Base-by-base conservation (phyloP, 2,329 filamentous ascomycete species). In the Mollisia scopiformis region DNA sequence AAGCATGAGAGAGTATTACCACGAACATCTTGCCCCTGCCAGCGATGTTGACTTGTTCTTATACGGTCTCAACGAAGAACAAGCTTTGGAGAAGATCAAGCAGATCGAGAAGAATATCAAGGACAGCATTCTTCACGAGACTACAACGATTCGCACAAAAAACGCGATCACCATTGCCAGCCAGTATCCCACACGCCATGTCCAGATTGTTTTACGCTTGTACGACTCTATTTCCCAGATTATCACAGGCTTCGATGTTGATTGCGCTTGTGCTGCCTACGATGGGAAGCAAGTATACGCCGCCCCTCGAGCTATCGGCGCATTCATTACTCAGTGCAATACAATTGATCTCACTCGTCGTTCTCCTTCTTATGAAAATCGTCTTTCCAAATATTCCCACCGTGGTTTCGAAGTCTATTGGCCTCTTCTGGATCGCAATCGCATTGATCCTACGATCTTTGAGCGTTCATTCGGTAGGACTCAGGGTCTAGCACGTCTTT, bases 41-140 rank as follows among this genome's bases (percentile, higher is more conserved):
- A 94, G 91, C 3, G 92, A 96, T 73, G 90, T 96, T 10, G 92
- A 96, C 73, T 81, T 96, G 2, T 96, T 96, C 72, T 77, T 96
- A 30, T 94, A 95, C 69, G 92, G 88, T 0, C 80, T 96, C 63
- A 88, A 82, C 8, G 90, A 95, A 68, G 85, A 92, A 51, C 79
- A 93, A 71, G 92, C 90, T 0, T 79, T 93, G 19, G 87, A 92
- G 70, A 95, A 96, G 79, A 95, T 96, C 75, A 89, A 89, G 71
- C 80, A 91, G 66, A 94, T 96, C 62, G 92, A 96, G 74, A 77
- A 80, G 23, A 82, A 80, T n/a, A 83, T 96, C 66, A 86, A 86
- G 47, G 89, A 95, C 75, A 87, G 89, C 3, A 88, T 96, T 56
- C 79, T 96, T 23, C 85, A 88, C n/a, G 92, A 96, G 75, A 91